These are phyloP conservation scores for Aspergillus aculeatinus DNA, from an alignment of 2,329 filamentous ascomycete species.

Conservation along the genomic window DNA sequence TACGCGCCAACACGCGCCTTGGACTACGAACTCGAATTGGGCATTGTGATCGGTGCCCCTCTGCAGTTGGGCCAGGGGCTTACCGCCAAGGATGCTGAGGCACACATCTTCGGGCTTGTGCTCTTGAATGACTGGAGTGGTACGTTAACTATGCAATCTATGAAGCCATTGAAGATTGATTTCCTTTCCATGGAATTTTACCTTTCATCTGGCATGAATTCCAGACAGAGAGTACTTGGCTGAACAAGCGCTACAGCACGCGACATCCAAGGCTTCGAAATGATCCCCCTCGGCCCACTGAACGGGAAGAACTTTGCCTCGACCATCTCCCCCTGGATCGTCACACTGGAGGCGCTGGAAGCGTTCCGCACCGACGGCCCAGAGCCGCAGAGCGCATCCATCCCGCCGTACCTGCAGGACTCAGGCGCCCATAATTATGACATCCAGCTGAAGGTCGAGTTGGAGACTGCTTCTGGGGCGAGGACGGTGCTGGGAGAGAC, in stretches of 20 bases:
- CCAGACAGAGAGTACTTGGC: too few species aligned
- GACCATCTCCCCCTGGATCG: conserved; percentile 61
- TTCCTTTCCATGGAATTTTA: too few species aligned
- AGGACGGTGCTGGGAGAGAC: conserved; percentile 16
- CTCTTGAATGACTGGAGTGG: conserved; percentile 61
- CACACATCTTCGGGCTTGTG: conserved; percentile 63
- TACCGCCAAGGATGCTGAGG: conserved; percentile 50
- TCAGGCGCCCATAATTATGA: conserved; percentile 19
- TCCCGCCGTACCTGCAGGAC: conserved; percentile 22
- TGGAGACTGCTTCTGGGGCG: not conserved
- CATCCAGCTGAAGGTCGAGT: conserved; percentile 25
- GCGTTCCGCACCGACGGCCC: conserved; percentile 22
- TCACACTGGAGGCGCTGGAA: conserved; percentile 60
- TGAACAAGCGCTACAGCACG: conserved; percentile 16
- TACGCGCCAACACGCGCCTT: conserved; percentile 29
- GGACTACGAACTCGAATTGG: conserved; percentile 47
- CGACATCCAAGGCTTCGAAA: conserved; percentile 62
- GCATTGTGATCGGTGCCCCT: conserved; percentile 47
- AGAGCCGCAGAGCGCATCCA: conserved; percentile 11
- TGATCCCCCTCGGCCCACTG: conserved; percentile 61
- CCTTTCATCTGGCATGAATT: too few species aligned
- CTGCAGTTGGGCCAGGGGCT: conserved; percentile 39
- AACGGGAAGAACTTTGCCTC: conserved; percentile 63
- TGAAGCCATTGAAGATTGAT: too few species aligned
- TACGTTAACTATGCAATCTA: not conserved